Evolutionary conservation across 2,329 filamentous ascomycete species (phyloP).

Genomic region (Penicillium oxalicum): DNA sequence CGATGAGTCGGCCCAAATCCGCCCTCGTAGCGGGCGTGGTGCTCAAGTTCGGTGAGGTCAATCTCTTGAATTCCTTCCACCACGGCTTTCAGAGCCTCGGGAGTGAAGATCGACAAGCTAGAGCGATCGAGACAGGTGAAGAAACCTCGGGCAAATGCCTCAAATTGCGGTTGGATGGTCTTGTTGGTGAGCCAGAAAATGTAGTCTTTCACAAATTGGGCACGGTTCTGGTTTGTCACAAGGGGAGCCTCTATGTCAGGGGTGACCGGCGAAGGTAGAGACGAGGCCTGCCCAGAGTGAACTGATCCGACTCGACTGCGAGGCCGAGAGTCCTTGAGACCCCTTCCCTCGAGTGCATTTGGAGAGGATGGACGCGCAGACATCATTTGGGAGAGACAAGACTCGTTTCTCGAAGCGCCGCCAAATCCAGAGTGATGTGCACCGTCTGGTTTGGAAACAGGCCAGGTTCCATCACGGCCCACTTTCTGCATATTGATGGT

Average conservation of each 20-base stretch:
- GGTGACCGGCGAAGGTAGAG: conserved; percentile 24
- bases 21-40: conserved; percentile 67
- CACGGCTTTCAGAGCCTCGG: conserved; percentile 65
- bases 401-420: conserved; percentile 20
- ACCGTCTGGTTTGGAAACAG: conserved; percentile 11
- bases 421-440: conserved; percentile 6
- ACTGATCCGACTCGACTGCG: conserved; percentile 11
- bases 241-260: conserved; percentile 53
- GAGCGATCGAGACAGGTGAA: conserved; percentile 64
- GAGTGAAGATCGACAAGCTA: conserved; percentile 65
- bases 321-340: conserved; percentile 1
- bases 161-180: conserved; percentile 69
- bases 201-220: conserved; percentile 76
- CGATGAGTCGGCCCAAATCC: conserved; percentile 67
- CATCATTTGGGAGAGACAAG: conserved; percentile 15
- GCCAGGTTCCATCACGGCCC: conserved; percentile 33
- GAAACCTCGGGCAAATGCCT: conserved; percentile 78
- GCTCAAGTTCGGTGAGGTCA: conserved; percentile 66
- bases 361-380: conserved; percentile 19
- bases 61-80: conserved; percentile 81
- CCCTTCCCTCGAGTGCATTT: conserved; percentile 16
- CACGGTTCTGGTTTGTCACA: conserved; percentile 76
- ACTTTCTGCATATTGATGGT: conserved; percentile 51
- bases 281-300: conserved; percentile 22
- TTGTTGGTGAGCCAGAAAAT: conserved; percentile 74